These are phyloP conservation scores for Aspergillus calidoustus DNA, from an alignment of 2,329 filamentous ascomycete species.

Conservation along the genomic window DNA sequence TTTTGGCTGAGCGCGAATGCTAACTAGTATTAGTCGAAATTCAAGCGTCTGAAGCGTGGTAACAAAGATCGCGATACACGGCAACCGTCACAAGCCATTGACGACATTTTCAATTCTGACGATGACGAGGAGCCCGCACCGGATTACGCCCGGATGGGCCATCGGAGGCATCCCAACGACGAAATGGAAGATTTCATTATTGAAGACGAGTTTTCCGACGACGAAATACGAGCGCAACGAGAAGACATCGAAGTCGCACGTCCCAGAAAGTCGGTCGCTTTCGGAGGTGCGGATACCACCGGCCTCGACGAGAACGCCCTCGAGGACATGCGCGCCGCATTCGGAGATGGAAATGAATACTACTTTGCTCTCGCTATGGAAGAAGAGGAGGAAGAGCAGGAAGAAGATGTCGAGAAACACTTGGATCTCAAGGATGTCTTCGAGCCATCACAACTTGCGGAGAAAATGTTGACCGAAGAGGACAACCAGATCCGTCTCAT, in stretches of 20 bases:
- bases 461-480: slow-evolving; percentile 93
- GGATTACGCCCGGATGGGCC: slow-evolving; percentile 51
- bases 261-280: slow-evolving; percentile 70
- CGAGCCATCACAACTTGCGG: slow-evolving; percentile 90
- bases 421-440: slow-evolving; percentile 98
- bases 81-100: slow-evolving; percentile 71
- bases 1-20: slow-evolving; percentile 10
- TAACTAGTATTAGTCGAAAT: slow-evolving; percentile 70
- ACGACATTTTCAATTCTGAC: slow-evolving; percentile 94
- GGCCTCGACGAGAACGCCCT: slow-evolving; percentile 90
- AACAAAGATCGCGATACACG: slow-evolving; percentile 67
- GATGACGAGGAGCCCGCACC: slow-evolving; percentile 70
- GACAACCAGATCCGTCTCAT: slow-evolving; percentile 87
- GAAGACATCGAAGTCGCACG: slow-evolving; percentile 90
- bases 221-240: slow-evolving; percentile 73
- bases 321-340: slow-evolving; percentile 95
- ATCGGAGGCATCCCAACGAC: slow-evolving; percentile 68
- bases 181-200: slow-evolving; percentile 97
- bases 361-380: slow-evolving; percentile 91
- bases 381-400: slow-evolving; percentile 78
- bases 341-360: slow-evolving; percentile 94
- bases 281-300: slow-evolving; percentile 74
- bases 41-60: slow-evolving; percentile 94
- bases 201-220: slow-evolving; percentile 88
- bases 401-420: slow-evolving; percentile 76